phyloP scores from a whole-genome alignment of 2,329 filamentous ascomycete genomes.

The Nannizzia gypsea region DNA sequence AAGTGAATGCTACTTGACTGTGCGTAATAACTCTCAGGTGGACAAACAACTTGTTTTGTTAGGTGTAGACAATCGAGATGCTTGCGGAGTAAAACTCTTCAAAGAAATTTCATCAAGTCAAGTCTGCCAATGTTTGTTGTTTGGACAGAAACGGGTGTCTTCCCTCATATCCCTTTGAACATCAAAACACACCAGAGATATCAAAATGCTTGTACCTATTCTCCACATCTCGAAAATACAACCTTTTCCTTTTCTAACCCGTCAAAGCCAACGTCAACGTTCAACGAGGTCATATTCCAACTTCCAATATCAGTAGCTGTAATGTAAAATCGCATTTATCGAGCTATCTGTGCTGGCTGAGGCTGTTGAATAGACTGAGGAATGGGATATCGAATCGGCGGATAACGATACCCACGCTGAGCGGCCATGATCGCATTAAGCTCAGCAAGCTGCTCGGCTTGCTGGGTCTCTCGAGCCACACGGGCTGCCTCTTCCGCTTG shows the following conservation, averaged over 20 bases:
- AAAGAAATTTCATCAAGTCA: not conserved
- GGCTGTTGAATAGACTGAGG: not conserved
- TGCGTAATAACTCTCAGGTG: not conserved
- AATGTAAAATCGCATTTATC: not conserved
- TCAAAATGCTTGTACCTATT: not conserved
- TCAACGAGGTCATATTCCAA: not conserved
- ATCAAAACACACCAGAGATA: not conserved
- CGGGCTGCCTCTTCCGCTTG: conserved; percentile 15
- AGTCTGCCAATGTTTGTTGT: not conserved
- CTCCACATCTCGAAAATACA: not conserved
- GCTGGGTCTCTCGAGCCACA: not conserved
- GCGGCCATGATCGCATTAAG: not conserved
- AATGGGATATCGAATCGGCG: not conserved
- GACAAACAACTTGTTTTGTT: not conserved
- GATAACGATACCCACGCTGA: not conserved
- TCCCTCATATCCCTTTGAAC: not conserved
- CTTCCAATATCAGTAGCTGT: not conserved
- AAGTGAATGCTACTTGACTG: not conserved
- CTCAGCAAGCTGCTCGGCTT: conserved; percentile 1
- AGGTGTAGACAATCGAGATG: not conserved
- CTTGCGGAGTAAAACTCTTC: not conserved
- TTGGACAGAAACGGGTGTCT: not conserved
- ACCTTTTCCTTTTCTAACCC: not conserved
- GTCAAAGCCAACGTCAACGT: not conserved
- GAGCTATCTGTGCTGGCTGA: not conserved